phyloP scores from a whole-genome alignment of 257 asterid species.

The Apocynum venetum region DNA sequence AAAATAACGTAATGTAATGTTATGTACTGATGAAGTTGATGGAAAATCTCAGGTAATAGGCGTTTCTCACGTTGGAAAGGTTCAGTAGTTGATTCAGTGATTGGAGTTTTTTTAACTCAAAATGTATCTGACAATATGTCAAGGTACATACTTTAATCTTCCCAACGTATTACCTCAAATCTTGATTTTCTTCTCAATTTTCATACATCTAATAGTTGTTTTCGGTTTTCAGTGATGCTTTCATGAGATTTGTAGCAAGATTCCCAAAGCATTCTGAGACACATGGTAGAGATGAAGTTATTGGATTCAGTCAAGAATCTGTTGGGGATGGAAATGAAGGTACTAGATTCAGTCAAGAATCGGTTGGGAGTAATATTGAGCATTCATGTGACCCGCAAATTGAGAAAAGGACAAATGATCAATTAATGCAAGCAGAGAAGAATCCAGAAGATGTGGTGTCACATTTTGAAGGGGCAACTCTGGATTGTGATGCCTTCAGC shows the following conservation, averaged over 20 bases:
- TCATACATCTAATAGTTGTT: neutral
- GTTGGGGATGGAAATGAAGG: neutral
- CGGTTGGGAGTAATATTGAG: neutral
- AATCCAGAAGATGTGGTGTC: neutral
- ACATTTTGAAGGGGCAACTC: neutral
- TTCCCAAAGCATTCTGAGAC: neutral
- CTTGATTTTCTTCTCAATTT: too few species aligned
- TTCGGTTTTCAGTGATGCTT: neutral
- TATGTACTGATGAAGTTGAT: slow-evolving; percentile 2
- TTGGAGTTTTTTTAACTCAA: slow-evolving; percentile 75
- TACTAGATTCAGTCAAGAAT: neutral
- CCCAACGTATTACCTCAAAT: neutral
- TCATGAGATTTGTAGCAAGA: slow-evolving; percentile 1
- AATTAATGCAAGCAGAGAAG: too few species aligned
- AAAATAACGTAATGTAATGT: neutral
- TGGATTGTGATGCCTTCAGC: neutral
- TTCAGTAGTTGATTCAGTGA: slow-evolving; percentile 70
- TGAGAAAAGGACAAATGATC: neutral
- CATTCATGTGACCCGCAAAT: neutral
- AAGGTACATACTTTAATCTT: slow-evolving; percentile 35
- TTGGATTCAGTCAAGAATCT: neutral
- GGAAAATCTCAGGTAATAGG: slow-evolving; percentile 49
- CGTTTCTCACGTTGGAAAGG: slow-evolving; percentile 80
- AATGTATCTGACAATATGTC: slow-evolving; percentile 75
- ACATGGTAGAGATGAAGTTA: neutral